These are phyloP conservation scores for Carex cristatella DNA, from an alignment of 176 grass and related monocot genomes.

Conservation along the genomic window DNA sequence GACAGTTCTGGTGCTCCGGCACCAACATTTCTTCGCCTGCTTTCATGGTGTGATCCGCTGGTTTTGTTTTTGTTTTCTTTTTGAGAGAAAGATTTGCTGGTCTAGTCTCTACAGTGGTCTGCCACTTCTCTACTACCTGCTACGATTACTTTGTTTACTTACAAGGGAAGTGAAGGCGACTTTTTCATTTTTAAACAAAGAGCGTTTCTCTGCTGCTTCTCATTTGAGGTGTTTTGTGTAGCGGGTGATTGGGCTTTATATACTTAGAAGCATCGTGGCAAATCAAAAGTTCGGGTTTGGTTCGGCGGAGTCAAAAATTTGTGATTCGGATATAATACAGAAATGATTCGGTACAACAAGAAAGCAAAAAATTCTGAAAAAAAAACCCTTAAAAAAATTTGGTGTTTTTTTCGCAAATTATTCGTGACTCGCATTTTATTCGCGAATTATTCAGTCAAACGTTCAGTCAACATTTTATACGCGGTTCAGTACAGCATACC, in stretches of 20 bases:
- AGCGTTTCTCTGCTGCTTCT: neutral
- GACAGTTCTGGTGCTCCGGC: constrained; percentile 24
- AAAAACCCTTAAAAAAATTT: too few species aligned
- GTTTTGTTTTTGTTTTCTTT: neutral
- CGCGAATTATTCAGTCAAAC: too few species aligned
- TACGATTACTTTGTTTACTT: neutral
- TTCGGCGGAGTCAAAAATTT: too few species aligned
- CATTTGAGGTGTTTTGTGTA: neutral
- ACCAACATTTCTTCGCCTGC: neutral
- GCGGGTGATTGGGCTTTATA: neutral
- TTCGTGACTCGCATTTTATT: too few species aligned
- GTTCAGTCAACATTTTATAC: too few species aligned
- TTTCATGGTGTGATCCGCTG: neutral
- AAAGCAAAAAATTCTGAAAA: too few species aligned
- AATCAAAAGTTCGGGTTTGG: too few species aligned
- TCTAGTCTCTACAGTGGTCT: neutral
- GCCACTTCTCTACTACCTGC: neutral
- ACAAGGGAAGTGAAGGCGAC: neutral
- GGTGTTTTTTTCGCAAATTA: too few species aligned
- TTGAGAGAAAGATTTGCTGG: neutral
- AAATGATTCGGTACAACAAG: too few species aligned
- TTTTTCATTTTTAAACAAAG: neutral
- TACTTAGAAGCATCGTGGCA: too few species aligned
- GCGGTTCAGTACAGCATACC: too few species aligned
- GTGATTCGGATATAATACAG: too few species aligned